Conservation (phyloP, 2,329 filamentous ascomycete species). For the Cladosporium colombiae region DNA sequence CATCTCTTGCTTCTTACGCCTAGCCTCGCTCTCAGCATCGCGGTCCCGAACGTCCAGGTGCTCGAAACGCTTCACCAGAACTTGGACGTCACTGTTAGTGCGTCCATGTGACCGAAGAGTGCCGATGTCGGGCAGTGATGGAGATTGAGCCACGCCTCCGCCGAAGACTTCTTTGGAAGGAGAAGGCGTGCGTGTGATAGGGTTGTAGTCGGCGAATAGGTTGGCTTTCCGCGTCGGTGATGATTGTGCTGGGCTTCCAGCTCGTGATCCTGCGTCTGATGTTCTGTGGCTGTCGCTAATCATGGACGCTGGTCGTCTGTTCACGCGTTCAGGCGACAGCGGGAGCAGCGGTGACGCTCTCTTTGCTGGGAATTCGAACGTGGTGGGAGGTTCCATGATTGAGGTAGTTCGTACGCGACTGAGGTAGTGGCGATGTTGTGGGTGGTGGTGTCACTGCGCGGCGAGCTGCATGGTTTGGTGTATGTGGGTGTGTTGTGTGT, state of each 20-base stretch:
- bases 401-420: background rate
- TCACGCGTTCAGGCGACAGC: conserved; percentile 65
- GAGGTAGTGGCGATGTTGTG: background rate
- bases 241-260: conserved; percentile 32
- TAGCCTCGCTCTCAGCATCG: conserved; percentile 42
- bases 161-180: conserved; percentile 24
- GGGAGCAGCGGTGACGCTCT: conserved; percentile 56
- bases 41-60: conserved; percentile 58
- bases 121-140: conserved; percentile 36
- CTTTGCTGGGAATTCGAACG: conserved; percentile 56
- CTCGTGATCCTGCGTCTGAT: conserved; percentile 37
- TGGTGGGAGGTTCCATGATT: conserved; percentile 44
- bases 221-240: conserved; percentile 37
- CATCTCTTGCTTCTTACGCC: conserved; percentile 45
- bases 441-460: conserved; percentile 10
- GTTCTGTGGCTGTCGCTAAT: conserved; percentile 41
- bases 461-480: conserved; percentile 9
- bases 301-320: conserved; percentile 43
- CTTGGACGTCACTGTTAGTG: conserved; percentile 61
- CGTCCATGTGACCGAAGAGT: conserved; percentile 44
- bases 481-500: background rate
- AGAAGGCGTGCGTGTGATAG: conserved; percentile 21
- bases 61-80: conserved; percentile 70
- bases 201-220: conserved; percentile 36
- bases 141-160: conserved; percentile 31